Percentiles rank a stretch among this genome's conserved stretches.
phyloP scores from a whole-genome alignment of 768 basidiomycete genomes.

The Pisolithus tinctorius region DNA sequence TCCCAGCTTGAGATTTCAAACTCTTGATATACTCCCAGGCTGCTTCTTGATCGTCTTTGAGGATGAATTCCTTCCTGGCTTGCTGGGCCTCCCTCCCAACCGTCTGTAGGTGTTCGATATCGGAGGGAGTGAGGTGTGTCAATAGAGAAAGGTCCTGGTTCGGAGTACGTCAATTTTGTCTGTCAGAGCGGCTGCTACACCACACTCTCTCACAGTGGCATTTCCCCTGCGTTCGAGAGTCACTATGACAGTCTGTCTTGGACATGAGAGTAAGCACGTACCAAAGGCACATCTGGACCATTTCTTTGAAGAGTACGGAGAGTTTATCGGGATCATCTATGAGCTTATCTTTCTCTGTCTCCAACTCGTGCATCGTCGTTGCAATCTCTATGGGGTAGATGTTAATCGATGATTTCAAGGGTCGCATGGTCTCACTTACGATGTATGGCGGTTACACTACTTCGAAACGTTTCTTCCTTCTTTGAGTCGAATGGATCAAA shows the following conservation, averaged over 20 bases:
- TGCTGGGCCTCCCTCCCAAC: constrained; percentile 75
- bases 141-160: constrained; percentile 87
- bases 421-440: constrained; percentile 40
- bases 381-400: constrained; percentile 54
- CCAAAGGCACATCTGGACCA: constrained; percentile 91
- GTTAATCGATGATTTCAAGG: too few relatives aligned
- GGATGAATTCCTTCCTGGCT: constrained; percentile 70
- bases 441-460: constrained; percentile 69
- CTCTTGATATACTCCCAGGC: constrained; percentile 69
- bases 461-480: constrained; percentile 77
- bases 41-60: constrained; percentile 72
- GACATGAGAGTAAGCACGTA: neutral
- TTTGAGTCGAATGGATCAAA: constrained; percentile 81
- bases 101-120: constrained; percentile 77
- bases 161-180: neutral
- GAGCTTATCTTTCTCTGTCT: constrained; percentile 39
- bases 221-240: constrained; percentile 63
- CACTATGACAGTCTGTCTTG: too few relatives aligned
- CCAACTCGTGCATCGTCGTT: constrained; percentile 61
- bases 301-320: constrained; percentile 66
- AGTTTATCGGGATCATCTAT: constrained; percentile 47
- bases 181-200: neutral
- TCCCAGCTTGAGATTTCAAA: constrained; percentile 34
- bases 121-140: constrained; percentile 74
- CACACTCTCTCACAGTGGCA: constrained; percentile 57